phyloP scores from a whole-genome alignment of 1,284 basidiomycete species.

The Cryptococcus neoformans region DNA sequence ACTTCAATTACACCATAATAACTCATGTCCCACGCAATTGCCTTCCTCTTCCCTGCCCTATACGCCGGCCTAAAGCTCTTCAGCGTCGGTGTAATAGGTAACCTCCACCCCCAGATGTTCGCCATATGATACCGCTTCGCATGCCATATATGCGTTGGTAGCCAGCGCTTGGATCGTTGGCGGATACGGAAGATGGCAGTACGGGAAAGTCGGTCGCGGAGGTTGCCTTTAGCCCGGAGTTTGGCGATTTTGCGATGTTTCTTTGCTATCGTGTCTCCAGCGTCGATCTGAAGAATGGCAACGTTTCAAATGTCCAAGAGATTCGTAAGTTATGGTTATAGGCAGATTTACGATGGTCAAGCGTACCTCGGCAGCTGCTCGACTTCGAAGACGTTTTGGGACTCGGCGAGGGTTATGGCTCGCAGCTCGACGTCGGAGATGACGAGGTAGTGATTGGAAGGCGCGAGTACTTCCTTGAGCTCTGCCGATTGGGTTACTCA shows the following conservation, averaged over 20 bases:
- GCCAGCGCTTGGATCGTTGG: slow-evolving; percentile 70
- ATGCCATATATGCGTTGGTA: slow-evolving; percentile 92
- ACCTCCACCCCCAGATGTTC: slow-evolving; percentile 80
- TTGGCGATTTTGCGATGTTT: slow-evolving; percentile 51
- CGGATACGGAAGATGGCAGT: slow-evolving; percentile 34
- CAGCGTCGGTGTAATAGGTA: slow-evolving; percentile 81
- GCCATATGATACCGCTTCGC: slow-evolving; percentile 92
- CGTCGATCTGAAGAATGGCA: slow-evolving; percentile 64
- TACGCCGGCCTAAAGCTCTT: slow-evolving; percentile 86
- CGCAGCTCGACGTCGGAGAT: slow-evolving; percentile 82
- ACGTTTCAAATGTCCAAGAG: neutral
- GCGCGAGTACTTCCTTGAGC: slow-evolving; percentile 67
- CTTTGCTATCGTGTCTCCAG: slow-evolving; percentile 60
- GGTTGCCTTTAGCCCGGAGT: slow-evolving; percentile 30
- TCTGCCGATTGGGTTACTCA: slow-evolving; percentile 18
- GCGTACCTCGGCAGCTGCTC: slow-evolving; percentile 73
- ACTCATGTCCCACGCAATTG: slow-evolving; percentile 82
- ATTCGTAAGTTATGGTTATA: neutral
- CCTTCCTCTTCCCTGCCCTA: slow-evolving; percentile 74
- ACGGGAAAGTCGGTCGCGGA: slow-evolving; percentile 25
- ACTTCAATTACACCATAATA: slow-evolving; percentile 75
- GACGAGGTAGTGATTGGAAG: slow-evolving; percentile 86
- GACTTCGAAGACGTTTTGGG: slow-evolving; percentile 71
- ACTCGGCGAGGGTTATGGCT: slow-evolving; percentile 88
- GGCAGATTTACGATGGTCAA: neutral